Percentiles rank a stretch among this genome's conserved stretches.
Evolutionary conservation across 805 yeast species (phyloP).

Genomic region (Metschnikowia baotianmanensis): DNA sequence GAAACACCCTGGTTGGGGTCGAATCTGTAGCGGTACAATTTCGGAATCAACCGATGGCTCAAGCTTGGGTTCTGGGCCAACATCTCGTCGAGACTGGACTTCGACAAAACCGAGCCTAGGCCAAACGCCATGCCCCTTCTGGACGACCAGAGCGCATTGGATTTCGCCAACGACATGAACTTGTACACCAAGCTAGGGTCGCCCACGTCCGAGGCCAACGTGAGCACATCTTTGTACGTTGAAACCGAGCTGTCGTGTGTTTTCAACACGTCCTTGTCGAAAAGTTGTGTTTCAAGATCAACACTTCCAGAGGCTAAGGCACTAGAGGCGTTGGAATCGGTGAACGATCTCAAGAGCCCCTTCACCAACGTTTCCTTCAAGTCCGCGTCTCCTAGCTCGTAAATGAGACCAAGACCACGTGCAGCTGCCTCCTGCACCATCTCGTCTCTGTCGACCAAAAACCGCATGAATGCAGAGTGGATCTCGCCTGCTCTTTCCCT

Average conservation of each 20-base stretch:
- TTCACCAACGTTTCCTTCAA: slow-evolving; percentile 71
- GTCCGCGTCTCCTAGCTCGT: slow-evolving; percentile 69
- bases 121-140: slow-evolving; percentile 95
- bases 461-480: slow-evolving; percentile 73
- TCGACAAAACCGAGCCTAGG: slow-evolving; percentile 78
- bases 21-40: slow-evolving; percentile 76
- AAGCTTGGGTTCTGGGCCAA: slow-evolving; percentile 52
- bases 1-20: slow-evolving; percentile 81
- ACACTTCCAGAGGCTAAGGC: slow-evolving; percentile 62
- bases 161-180: slow-evolving; percentile 88
- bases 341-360: slow-evolving; percentile 71
- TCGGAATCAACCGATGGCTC: slow-evolving; percentile 68
- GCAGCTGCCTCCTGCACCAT: slow-evolving; percentile 90
- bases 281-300: slow-evolving; percentile 75
- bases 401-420: slow-evolving; percentile 78
- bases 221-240: slow-evolving; percentile 86
- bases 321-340: slow-evolving; percentile 55
- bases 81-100: slow-evolving; percentile 65
- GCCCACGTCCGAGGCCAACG: slow-evolving; percentile 89
- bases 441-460: slow-evolving; percentile 79
- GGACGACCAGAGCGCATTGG: slow-evolving; percentile 87
- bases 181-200: slow-evolving; percentile 92
- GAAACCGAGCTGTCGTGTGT: slow-evolving; percentile 86
- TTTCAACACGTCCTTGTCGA: slow-evolving; percentile 76
- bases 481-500: slow-evolving; percentile 50